phyloP scores from a whole-genome alignment of 768 basidiomycete species.

The Amanita rubescens region DNA sequence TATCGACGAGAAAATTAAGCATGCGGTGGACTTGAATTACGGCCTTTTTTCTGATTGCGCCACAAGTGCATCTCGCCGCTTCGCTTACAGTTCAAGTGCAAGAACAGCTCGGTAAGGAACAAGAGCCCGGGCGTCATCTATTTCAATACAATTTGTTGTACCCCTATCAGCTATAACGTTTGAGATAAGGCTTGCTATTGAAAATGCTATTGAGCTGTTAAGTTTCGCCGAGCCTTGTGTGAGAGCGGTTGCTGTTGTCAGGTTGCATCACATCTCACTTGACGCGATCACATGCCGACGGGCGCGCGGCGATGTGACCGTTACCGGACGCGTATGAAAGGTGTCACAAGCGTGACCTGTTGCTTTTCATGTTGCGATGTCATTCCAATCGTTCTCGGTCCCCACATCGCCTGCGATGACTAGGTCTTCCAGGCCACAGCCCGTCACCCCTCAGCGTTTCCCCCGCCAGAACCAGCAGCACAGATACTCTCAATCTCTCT shows the following conservation, averaged over 20 bases:
- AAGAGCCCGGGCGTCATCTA: not conserved
- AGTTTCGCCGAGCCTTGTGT: too few relatives aligned
- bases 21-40: too few relatives aligned
- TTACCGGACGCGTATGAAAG: slow-evolving; percentile 8
- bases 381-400: slow-evolving; percentile 29
- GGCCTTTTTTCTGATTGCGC: not conserved
- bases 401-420: slow-evolving; percentile 40
- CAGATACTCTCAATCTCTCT: slow-evolving; percentile 36
- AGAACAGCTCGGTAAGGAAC: not conserved
- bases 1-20: not conserved
- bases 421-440: slow-evolving; percentile 35
- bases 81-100: not conserved
- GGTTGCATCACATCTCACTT: too few relatives aligned
- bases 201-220: too few relatives aligned
- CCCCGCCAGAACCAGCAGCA: slow-evolving; percentile 33
- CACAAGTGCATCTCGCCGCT: not conserved
- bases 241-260: not conserved
- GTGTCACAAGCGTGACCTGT: slow-evolving; percentile 5
- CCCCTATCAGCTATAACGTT: not conserved
- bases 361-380: slow-evolving; percentile 18
- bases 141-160: too few relatives aligned
- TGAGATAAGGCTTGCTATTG: not conserved
- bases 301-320: slow-evolving; percentile 1
- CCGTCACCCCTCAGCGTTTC: slow-evolving; percentile 62
- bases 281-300: slow-evolving; percentile 8